A percentile compares a stretch with the other conserved stretches of the same genome.
These are phyloP conservation scores for Talaromyces amestolkiae DNA, from an alignment of 2,329 filamentous ascomycete species.

Conservation along the genomic window DNA sequence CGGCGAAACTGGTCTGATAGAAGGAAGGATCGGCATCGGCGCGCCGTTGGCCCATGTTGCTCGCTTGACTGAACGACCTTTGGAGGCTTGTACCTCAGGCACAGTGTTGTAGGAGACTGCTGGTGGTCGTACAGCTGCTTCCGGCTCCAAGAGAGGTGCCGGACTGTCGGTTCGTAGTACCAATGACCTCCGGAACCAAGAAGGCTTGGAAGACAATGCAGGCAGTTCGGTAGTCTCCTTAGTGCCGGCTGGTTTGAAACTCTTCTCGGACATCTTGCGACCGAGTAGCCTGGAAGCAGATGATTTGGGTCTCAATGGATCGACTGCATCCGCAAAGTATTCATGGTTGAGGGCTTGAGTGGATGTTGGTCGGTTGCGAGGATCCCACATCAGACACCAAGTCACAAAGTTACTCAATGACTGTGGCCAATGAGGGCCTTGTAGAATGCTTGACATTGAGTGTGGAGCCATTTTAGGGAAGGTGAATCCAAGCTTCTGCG, in stretches of 20 bases:
- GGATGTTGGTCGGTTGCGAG: constrained; percentile 84
- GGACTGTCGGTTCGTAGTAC: constrained; percentile 73
- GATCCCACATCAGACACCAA: constrained; percentile 99
- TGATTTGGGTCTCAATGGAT: constrained; percentile 88
- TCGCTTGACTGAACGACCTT: constrained; percentile 70
- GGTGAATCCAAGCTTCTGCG: constrained; percentile 94
- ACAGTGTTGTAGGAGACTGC: constrained; percentile 43
- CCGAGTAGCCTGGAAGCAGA: constrained; percentile 79
- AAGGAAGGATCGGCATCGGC: constrained; percentile 93
- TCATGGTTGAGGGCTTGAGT: constrained; percentile 92
- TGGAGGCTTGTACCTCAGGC: constrained; percentile 43
- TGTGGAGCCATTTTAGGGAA: constrained; percentile 99
- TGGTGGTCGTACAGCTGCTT: constrained; percentile 39
- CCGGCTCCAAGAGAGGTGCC: constrained; percentile 54
- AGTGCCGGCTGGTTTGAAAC: constrained; percentile 54
- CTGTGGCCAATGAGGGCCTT: constrained; percentile 84
- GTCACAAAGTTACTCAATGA: constrained; percentile 91
- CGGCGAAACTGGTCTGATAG: constrained; percentile 92
- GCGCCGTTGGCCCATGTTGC: constrained; percentile 88
- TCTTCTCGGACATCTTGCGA: constrained; percentile 84
- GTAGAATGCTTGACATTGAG: constrained; percentile 89
- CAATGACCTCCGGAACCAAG: constrained; percentile 95
- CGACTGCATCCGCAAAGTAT: constrained; percentile 88
- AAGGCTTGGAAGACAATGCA: constrained; percentile 73
- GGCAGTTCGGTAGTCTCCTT: constrained; percentile 63